Base-by-base conservation (phyloP, 192 early-diverging fungal genomes). In the Kickxella alabastrina region DNA sequence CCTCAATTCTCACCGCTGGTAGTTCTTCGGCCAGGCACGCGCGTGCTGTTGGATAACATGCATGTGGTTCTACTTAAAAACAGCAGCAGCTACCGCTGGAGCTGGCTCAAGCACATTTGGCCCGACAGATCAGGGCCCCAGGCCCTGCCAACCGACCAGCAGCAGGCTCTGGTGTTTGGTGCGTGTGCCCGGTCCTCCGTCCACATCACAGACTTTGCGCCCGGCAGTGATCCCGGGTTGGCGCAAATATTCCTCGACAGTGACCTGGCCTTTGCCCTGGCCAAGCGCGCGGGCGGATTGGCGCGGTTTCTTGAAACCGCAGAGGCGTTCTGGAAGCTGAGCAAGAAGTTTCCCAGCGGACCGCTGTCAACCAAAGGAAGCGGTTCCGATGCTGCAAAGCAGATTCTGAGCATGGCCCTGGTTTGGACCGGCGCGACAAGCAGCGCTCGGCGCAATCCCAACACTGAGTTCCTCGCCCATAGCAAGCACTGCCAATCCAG, bases 131-230 rank as follows among this genome's bases (percentile, higher is more conserved):
- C 19, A 9, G 21, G 12, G 14, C 17, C 18, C 29, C 25, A 43
- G 17, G 21, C 29, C 3, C 12, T 12, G 18, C 31, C 9, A 2
- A 15, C 9, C 0, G 38, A 47, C 14, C 32, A 54, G 40, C 49
- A 38, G 10, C 49, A 50, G 2, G 39, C 24, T 2, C 54, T 73
- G 8, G 51, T 57, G 2, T 73, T 73, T 54, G 63, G 70, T 26
- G 63, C 70, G 2, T 73, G 70, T 19, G 38, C 70, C 10, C 54
- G 59, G 10, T 53, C 62, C 10, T 53, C 59, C n/a, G 37, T 73
- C 8, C 63, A 63, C 3, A 45, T 66, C 9, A 43, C 44, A 6
- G 54, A 17, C 9, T 73, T 73, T 36, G 31, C 70, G 4, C 25
- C 15, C 7, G 21, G 19, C 2, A 9, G 2, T 7, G 29, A 39